Evolutionary conservation across 139 green algal genomes (phyloP).

Genomic region (Dunaliella sp.): DNA sequence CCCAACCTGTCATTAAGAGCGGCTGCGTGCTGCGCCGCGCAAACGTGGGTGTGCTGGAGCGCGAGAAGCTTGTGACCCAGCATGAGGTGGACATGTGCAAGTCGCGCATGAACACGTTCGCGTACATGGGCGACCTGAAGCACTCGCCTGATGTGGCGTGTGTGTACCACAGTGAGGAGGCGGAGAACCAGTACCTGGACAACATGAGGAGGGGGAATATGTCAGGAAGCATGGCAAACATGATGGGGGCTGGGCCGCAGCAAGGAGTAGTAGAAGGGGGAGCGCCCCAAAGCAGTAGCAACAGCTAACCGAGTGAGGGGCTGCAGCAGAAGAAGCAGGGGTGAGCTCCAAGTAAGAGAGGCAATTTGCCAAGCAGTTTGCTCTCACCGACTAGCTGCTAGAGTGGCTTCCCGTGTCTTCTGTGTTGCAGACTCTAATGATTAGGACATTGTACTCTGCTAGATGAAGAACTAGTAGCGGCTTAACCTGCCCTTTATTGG

Average conservation of each 20-base stretch:
- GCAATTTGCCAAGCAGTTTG: no score
- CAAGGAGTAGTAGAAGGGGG: no score
- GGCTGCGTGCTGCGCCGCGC: slow-evolving; percentile 91
- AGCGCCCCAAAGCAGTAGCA: no score
- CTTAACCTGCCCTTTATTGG: no score
- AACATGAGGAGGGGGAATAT: background rate
- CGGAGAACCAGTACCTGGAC: slow-evolving; percentile 51
- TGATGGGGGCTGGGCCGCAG: slow-evolving; percentile 6
- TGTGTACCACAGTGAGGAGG: slow-evolving; percentile 97
- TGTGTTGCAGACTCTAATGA: no score
- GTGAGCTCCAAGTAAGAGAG: no score
- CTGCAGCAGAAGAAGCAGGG: no score
- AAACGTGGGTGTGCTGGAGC: slow-evolving; percentile 94
- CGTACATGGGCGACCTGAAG: slow-evolving; percentile 94
- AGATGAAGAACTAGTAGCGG: no score
- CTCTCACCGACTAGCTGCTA: no score
- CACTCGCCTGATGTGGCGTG: slow-evolving; percentile 85
- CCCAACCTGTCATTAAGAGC: slow-evolving; percentile 94
- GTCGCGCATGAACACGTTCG: slow-evolving; percentile 98
- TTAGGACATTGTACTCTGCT: no score
- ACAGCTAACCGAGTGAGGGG: no score
- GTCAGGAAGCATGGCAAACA: slow-evolving; percentile 1
- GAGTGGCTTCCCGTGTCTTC: no score
- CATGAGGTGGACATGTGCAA: slow-evolving; percentile 86
- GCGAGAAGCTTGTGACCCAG: slow-evolving; percentile 75